Base-by-base conservation (phyloP, 768 basidiomycete species). In the Lentinula lateritia region DNA sequence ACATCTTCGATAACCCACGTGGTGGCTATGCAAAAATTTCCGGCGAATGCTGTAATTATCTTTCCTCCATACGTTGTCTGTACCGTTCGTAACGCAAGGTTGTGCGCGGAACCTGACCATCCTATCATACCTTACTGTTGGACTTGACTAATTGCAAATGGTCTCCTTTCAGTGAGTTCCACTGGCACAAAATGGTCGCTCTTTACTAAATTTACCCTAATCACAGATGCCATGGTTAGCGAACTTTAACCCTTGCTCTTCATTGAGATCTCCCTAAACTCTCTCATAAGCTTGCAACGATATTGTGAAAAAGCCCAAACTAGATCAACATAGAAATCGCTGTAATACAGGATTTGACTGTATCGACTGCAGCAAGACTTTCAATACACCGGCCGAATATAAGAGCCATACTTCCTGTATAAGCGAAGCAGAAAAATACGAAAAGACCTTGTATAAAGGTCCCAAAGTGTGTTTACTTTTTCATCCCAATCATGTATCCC, bases 401-500 rank as follows among this genome's bases (percentile, higher is more conserved):
- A 93, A 92, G 73, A 76, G 74, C 0, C 91, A 97, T 70, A 95
- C 90, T 9, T 78, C 83, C 35, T 97, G 95, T 72, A 86, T 97
- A 48, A 86, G 82, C 63, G 95, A 97, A 74, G 95, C 92, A 2
- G 92, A 97, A 73, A 97, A 96, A 71, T 96, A 97, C 69, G 85
- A 97, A 76, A 93, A 93, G 73, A 76, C 80, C 55, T 70, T 95
- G 61, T 95, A 94, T 72, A 93, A 90, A 68, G 93, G 91, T 8
- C 82, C 85, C 0, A 91, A 89, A 77, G 79, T 74, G 28, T n/a
- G 59, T 41, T 20, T 46, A 38, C 73, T 66, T 28, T 28, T 28
- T 28, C 28, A 28, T 28, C 28, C 3, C 28, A 28, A 28, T 28
- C 28, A 23, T 50, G 46, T 43, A 42, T 34, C 34, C 13, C 55